phyloP scores from a whole-genome alignment of 352 stramenopile species.

The Globisporangium cederbergense region DNA sequence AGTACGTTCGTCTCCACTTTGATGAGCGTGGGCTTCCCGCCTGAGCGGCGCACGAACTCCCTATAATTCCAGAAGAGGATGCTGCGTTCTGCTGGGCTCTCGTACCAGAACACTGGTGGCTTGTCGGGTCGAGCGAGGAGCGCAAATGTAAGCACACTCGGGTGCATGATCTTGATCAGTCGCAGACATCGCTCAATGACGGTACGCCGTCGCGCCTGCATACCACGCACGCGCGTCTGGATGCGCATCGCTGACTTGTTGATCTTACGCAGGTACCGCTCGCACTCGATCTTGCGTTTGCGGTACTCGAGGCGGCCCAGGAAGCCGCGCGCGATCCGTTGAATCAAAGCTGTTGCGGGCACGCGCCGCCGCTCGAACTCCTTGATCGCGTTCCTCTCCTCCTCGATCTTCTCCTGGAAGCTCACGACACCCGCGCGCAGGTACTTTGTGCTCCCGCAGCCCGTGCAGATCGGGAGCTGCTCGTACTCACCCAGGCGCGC shows the following conservation, averaged over 20 bases:
- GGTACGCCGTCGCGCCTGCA: conserved; percentile 48
- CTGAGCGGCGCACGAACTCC: conserved; percentile 66
- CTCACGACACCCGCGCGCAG: conserved; percentile 65
- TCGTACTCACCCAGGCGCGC: conserved; percentile 39
- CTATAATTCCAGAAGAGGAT: conserved; percentile 78
- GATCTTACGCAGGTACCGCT: conserved; percentile 52
- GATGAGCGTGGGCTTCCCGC: conserved; percentile 51
- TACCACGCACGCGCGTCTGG: conserved; percentile 53
- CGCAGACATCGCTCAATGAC: conserved; percentile 68
- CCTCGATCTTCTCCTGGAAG: conserved; percentile 75
- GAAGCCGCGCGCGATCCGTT: conserved; percentile 63
- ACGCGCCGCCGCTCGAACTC: conserved; percentile 56
- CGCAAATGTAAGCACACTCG: conserved; percentile 43
- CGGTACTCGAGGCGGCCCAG: conserved; percentile 57
- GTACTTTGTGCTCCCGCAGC: conserved; percentile 68
- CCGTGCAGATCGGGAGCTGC: conserved; percentile 53
- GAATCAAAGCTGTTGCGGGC: conserved; percentile 49
- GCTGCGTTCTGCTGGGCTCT: conserved; percentile 48
- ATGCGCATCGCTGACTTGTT: conserved; percentile 49
- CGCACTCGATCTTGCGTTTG: conserved; percentile 35
- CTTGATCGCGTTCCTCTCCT: conserved; percentile 53
- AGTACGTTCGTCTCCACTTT: conserved; percentile 75
- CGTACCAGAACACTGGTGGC: conserved; percentile 76
- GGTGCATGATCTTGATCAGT: conserved; percentile 54
- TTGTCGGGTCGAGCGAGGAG: conserved; percentile 30